phyloP scores from a whole-genome alignment of 352 stramenopile genomes.

The Globisporangium carolinianum region DNA sequence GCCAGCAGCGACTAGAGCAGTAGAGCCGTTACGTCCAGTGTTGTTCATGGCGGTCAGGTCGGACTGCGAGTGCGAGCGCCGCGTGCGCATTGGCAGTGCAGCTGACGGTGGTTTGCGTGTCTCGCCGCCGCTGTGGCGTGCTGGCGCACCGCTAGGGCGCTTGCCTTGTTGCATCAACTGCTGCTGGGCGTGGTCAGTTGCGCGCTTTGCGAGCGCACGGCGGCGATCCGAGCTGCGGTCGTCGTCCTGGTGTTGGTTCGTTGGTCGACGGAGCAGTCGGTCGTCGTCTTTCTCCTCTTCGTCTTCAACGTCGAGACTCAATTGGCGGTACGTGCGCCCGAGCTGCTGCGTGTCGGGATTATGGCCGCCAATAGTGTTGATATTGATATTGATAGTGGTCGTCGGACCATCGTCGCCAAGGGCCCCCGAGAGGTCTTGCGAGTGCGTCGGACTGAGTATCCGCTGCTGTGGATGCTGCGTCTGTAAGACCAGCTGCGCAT shows the following conservation, averaged over 20 bases:
- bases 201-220: slow-evolving; percentile 8
- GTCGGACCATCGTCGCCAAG: slow-evolving; percentile 15
- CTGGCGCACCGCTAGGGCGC: background rate
- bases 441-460: slow-evolving; percentile 48
- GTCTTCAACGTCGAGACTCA: slow-evolving; percentile 54
- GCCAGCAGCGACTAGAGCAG: no score
- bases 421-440: slow-evolving; percentile 52
- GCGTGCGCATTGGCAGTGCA: slow-evolving; percentile 5
- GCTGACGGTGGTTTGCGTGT: slow-evolving; percentile 2
- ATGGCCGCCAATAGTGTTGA: no score
- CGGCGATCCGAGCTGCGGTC: slow-evolving; percentile 28
- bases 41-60: slow-evolving; percentile 25
- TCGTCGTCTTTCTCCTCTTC: slow-evolving; percentile 60
- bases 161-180: background rate
- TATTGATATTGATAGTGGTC: no score
- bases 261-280: no score
- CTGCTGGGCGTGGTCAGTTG: slow-evolving; percentile 6
- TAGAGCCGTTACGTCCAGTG: slow-evolving; percentile 7
- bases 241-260: slow-evolving; percentile 18
- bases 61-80: slow-evolving; percentile 36
- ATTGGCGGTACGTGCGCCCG: slow-evolving; percentile 43
- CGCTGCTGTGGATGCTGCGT: slow-evolving; percentile 39
- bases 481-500: slow-evolving; percentile 13
- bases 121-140: slow-evolving; percentile 9
- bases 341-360: slow-evolving; percentile 7